These are phyloP conservation scores for Aspergillus puulaauensis DNA, from an alignment of 2,329 filamentous ascomycete genomes.

Conservation along the genomic window DNA sequence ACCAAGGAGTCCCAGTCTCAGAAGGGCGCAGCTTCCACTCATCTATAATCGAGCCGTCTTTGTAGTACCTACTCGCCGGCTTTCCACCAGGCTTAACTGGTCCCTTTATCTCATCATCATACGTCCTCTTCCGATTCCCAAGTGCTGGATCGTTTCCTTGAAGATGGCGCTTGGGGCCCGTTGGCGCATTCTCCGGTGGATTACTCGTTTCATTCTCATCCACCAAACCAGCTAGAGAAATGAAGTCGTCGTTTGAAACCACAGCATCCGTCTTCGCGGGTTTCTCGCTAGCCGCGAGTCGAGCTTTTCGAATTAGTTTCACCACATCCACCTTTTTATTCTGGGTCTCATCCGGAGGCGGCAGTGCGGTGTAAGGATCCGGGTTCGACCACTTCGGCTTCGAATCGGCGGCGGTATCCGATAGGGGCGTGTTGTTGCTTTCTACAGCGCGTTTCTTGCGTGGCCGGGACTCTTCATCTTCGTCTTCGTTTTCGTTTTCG, in stretches of 20 bases:
- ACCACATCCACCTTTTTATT: constrained; percentile 84
- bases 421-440: constrained; percentile 16
- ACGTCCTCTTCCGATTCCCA: constrained; percentile 72
- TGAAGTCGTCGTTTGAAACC: constrained; percentile 73
- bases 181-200: constrained; percentile 40
- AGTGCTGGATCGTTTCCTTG: constrained; percentile 47
- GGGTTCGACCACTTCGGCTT: constrained; percentile 90
- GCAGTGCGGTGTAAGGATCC: constrained; percentile 86
- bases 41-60: constrained; percentile 51
- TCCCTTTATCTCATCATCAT: constrained; percentile 65
- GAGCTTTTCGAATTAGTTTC: constrained; percentile 86
- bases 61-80: constrained; percentile 50
- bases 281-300: constrained; percentile 56
- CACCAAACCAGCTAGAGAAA: constrained; percentile 74
- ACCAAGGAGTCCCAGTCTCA: constrained; percentile 63
- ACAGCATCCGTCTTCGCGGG: constrained; percentile 56
- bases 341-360: constrained; percentile 70
- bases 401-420: constrained; percentile 22
- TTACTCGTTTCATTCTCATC: constrained; percentile 45
- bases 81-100: constrained; percentile 55
- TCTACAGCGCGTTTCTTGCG: constrained; percentile 40
- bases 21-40: constrained; percentile 52
- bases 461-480: constrained; percentile 33
- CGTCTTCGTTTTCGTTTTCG: constrained; percentile 15
- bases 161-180: constrained; percentile 31